Evolutionary conservation across 805 yeast genomes (phyloP), one percentile per base, ranked within the genome.

Genomic region (Clavispora vitiphila): DNA sequence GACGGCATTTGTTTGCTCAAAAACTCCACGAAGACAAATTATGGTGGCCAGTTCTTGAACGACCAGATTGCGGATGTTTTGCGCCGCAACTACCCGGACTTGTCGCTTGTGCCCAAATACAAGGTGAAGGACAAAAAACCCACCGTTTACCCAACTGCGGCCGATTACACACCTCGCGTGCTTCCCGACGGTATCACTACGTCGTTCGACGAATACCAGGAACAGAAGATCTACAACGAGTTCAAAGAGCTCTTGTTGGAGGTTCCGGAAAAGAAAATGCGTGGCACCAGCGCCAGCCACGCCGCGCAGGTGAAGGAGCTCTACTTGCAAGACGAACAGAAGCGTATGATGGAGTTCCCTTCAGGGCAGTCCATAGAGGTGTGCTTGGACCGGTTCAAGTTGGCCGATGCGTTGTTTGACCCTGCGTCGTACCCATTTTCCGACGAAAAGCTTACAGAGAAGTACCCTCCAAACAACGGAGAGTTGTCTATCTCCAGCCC

Each of bases 1-100:
- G 96, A 84, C 63, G 95, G 95, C 19, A 77, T 83, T 63, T 82
- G 88, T 35, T 64, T 86, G 43, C 72, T 83, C 35, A 82, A 78
- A 50, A 82, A 81, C 53, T 84, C 80, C 12, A 77, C 73, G 65
- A 80, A 79, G 53, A 86, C 95, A 2, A 79, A 74, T 47, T 80
- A 81, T 51, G 86, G 88, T 1, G 96, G 97, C 9, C 69, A 65
- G 39, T 87, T 72, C 51, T 56, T 89, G 38, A 74, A 75, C 49
- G 74, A 76, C 48, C 81, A 79, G 48, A 60, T 82, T 19, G 48
- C 51, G 26, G 76, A 71, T 43, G 57, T 67, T 30, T 57, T 82
- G 22, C 47, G 50, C 16, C 50, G 53, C 5, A 59, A 62, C 26
- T 55, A 43, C 34, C 50, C 58, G 3, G 54, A 58, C 9, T 56